Evolutionary conservation across 345 rosid genomes (phyloP).

Genomic region (Rhodomyrtus tomentosa): DNA sequence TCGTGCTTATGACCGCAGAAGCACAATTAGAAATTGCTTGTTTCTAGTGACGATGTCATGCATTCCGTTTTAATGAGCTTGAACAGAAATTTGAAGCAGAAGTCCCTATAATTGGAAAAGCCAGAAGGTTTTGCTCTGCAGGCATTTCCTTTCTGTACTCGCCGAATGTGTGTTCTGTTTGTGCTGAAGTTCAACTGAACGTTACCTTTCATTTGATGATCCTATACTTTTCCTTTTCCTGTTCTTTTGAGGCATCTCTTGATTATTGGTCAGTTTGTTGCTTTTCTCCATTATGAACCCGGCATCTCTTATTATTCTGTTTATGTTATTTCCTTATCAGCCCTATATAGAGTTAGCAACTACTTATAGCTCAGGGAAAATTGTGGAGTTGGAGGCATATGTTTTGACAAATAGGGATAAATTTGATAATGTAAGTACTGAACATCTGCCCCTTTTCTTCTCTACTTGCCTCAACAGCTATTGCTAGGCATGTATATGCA

Average conservation of each 20-base stretch:
- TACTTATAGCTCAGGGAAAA: conserved; percentile 53
- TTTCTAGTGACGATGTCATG: neutral
- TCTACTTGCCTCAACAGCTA: neutral
- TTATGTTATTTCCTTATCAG: conserved; percentile 22
- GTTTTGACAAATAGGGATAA: conserved; percentile 39
- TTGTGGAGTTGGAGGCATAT: conserved; percentile 41
- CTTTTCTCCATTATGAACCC: neutral
- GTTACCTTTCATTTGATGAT: neutral
- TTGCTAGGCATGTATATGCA: conserved; percentile 1
- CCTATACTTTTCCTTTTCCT: neutral
- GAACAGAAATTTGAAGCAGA: neutral
- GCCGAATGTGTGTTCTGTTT: neutral
- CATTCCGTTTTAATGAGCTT: neutral
- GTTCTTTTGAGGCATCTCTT: neutral
- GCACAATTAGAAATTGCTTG: neutral
- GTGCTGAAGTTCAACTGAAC: neutral
- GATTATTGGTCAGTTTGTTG: neutral
- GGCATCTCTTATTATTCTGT: neutral
- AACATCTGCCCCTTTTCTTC: neutral
- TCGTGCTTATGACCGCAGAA: neutral
- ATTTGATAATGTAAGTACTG: conserved; percentile 54
- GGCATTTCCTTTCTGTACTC: neutral
- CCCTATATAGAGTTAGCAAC: conserved; percentile 60
- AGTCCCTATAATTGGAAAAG: neutral
- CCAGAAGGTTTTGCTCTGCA: neutral